Base-by-base conservation (phyloP, 495 filamentous ascomycete species). In the Tuber magnatum region DNA sequence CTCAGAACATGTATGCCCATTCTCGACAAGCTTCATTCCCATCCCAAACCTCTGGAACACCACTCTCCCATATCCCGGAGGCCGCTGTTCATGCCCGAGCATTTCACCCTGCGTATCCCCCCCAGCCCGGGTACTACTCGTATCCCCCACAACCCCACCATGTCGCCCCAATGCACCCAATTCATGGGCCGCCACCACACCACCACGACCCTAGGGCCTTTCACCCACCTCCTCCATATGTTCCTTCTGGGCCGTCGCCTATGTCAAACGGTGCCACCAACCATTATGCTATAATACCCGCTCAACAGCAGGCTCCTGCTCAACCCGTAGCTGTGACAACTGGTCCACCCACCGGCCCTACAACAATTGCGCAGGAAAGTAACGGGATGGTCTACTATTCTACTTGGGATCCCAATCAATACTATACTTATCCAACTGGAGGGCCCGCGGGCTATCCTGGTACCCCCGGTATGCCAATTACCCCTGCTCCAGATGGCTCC, bases 371-470 rank as follows among this genome's bases (percentile, higher is more conserved):
- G 3, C 94, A 97, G 81, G 95, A 98, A 84, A 88, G 90, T 77
- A 94, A 94, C 77, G 95, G 96, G 69, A 97, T 94, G 86, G 93
- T 97, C 6, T 98, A 97, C 83, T 99, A 97, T 83, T 94, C 77
- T 22, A 82, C 80, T 70, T 82, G 80, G 80, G 80, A 82, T 71
- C 80, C 80, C n/a, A 82, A 93, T 75, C 91, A 97, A 80, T 87
- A 91, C 43, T 87, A 90, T 16, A 91, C 95, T 83, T 85, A 93
- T 74, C 85, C 85, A 72, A 78, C 84, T 18, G 86, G 87, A 65
- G 81, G 87, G 14, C 87, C 89, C 75, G 83, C 87, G 42, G 83
- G 82, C 2, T 88, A 87, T 73, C 85, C 80, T 39, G 71, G 84
- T 28, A 77, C 88, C 6, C 89, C 87, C 74, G 84, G 85, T 35